These are phyloP conservation scores for Suhomyces sp. DNA, from an alignment of 805 yeast genomes.

Conservation along the genomic window DNA sequence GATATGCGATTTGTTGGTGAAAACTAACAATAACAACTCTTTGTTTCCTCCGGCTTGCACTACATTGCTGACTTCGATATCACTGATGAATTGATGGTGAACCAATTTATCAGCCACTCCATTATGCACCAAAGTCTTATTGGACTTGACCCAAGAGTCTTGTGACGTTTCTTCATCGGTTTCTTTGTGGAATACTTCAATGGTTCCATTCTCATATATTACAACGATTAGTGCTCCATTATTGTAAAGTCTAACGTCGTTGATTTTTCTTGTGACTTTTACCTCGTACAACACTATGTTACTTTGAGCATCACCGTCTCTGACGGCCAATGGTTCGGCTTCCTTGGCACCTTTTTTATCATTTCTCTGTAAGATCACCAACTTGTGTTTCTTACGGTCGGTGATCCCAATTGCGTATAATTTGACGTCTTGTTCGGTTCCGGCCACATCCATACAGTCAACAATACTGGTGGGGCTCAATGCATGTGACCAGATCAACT, in stretches of 20 bases:
- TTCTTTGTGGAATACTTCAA: conserved; percentile 17
- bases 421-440: conserved; percentile 10
- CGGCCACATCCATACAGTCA: conserved; percentile 38
- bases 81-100: conserved; percentile 26
- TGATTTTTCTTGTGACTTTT: conserved; percentile 8
- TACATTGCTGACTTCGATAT: conserved; percentile 18
- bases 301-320: conserved; percentile 7
- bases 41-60: conserved; percentile 20
- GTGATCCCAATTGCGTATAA: conserved; percentile 41
- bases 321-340: no score
- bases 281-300: conserved; percentile 10
- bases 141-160: conserved; percentile 10
- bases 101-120: conserved; percentile 27
- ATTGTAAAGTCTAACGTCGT: conserved; percentile 10
- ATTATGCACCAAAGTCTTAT: conserved; percentile 14
- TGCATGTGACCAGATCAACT: conserved; percentile 54
- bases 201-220: conserved; percentile 28
- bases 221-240: conserved; percentile 13
- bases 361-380: conserved; percentile 22
- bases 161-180: conserved; percentile 6
- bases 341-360: conserved; percentile 6
- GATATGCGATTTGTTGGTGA: conserved; percentile 11
- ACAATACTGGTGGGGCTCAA: conserved; percentile 48
- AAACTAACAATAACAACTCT: conserved; percentile 22
- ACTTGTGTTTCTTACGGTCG: conserved; percentile 30